Conservation (phyloP, 1,139 yeast genomes). For the Geotrichum phurueaensis region DNA sequence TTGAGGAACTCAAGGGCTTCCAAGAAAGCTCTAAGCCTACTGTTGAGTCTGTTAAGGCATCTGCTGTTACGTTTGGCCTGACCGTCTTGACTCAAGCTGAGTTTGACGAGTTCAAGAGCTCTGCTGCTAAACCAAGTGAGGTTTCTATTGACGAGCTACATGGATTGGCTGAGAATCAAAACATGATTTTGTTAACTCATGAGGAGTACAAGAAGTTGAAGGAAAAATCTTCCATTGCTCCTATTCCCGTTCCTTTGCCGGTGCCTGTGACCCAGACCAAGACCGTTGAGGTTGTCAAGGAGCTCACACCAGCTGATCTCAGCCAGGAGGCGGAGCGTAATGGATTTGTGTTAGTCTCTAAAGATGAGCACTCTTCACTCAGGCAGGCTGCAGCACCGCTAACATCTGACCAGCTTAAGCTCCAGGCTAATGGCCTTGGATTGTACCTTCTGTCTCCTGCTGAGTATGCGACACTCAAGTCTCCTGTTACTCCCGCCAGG, state of each 20-base stretch:
- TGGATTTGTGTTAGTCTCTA: conserved; percentile 15
- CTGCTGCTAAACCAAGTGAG: conserved; percentile 1
- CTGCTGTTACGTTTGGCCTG: conserved; percentile 10
- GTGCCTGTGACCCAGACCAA: background rate
- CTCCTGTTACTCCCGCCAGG: background rate
- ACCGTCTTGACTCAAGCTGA: conserved; percentile 8
- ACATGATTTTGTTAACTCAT: conserved; percentile 21
- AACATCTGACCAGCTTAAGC: conserved; percentile 25
- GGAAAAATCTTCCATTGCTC: background rate
- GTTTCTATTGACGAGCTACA: background rate
- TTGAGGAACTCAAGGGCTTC: background rate
- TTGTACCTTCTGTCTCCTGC: conserved; percentile 15
- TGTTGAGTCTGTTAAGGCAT: conserved; percentile 2
- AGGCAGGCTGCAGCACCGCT: conserved; percentile 13
- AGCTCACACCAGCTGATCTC: conserved; percentile 9
- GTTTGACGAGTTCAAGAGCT: background rate
- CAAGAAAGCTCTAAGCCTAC: conserved; percentile 6
- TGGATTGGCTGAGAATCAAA: background rate
- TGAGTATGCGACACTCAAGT: conserved; percentile 20
- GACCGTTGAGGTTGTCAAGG: background rate
- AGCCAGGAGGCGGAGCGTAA: conserved; percentile 10
- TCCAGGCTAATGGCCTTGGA: conserved; percentile 22
- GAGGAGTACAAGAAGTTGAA: conserved; percentile 15
- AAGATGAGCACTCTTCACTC: conserved; percentile 12
- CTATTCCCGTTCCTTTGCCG: conserved; percentile 17